These are phyloP conservation scores for Crithidia bombi DNA, from an alignment of 208 protist species.

Conservation along the genomic window DNA sequence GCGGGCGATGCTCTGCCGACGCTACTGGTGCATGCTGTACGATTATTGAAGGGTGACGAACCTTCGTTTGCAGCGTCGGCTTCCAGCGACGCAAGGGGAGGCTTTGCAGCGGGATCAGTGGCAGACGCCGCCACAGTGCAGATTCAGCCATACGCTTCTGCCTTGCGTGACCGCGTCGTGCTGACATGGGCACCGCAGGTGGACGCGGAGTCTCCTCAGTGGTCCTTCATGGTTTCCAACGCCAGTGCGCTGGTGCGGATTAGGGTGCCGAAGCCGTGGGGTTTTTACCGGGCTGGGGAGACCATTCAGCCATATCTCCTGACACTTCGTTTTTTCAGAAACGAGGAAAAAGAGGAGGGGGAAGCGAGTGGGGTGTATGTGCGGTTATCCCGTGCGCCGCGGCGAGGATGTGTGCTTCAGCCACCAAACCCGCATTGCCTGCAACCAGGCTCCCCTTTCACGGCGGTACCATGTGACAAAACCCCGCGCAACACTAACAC, in stretches of 20 bases:
- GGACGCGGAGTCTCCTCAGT: neutral
- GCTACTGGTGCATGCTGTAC: neutral
- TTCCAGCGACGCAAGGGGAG: too few species aligned
- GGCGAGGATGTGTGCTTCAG: neutral
- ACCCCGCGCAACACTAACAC: too few species aligned
- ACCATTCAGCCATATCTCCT: neutral
- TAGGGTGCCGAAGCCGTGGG: neutral
- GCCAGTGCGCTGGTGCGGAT: neutral
- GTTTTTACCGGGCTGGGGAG: neutral
- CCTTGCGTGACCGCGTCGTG: neutral
- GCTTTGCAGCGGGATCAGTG: too few species aligned
- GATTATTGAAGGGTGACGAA: too few species aligned
- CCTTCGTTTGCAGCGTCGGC: neutral
- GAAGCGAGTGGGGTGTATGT: neutral
- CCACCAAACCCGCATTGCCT: neutral
- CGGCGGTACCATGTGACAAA: neutral
- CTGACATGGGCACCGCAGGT: constrained; percentile 1
- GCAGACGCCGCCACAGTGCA: too few species aligned
- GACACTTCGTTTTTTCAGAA: neutral
- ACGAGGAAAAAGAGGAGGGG: neutral
- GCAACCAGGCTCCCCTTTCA: neutral
- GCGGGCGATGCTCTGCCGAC: neutral
- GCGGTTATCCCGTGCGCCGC: neutral
- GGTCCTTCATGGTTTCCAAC: neutral
- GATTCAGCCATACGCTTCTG: neutral